phyloP scores from a whole-genome alignment of 306 rosid genomes.

The Vicia sativa region DNA sequence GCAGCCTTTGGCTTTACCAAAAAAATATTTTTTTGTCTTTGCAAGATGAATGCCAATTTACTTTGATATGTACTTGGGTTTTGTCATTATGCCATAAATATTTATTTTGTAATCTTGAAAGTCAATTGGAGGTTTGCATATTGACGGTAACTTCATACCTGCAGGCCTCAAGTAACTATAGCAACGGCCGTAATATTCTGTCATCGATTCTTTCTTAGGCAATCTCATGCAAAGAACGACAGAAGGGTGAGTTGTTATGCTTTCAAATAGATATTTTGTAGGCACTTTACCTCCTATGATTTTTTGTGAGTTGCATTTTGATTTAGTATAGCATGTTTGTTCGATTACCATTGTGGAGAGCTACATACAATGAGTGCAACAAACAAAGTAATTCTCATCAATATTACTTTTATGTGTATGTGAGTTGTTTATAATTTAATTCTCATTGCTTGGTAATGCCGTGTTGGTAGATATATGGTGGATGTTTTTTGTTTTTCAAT shows the following conservation, averaged over 20 bases:
- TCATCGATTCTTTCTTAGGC: constrained; percentile 60
- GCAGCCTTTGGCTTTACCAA: neutral
- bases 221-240: constrained; percentile 56
- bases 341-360: constrained; percentile 6
- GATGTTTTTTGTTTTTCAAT: constrained; percentile 15
- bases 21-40: neutral
- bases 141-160: constrained; percentile 37
- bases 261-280: constrained; percentile 41
- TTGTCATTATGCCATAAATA: constrained; percentile 16
- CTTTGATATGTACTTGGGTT: constrained; percentile 26
- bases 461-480: constrained; percentile 21
- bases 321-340: constrained; percentile 22
- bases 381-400: constrained; percentile 9
- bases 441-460: constrained; percentile 13
- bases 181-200: constrained; percentile 61
- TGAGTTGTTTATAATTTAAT: constrained; percentile 20
- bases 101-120: constrained; percentile 29
- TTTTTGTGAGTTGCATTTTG: constrained; percentile 17
- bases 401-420: constrained; percentile 4
- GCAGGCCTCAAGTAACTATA: constrained; percentile 63
- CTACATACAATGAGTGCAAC: constrained; percentile 15
- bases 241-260: constrained; percentile 54
- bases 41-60: constrained; percentile 14
- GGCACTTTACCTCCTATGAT: constrained; percentile 41
- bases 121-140: constrained; percentile 32